These are phyloP conservation scores for Blastobotrys persicus DNA, from an alignment of 1,139 yeast species.

Conservation along the genomic window DNA sequence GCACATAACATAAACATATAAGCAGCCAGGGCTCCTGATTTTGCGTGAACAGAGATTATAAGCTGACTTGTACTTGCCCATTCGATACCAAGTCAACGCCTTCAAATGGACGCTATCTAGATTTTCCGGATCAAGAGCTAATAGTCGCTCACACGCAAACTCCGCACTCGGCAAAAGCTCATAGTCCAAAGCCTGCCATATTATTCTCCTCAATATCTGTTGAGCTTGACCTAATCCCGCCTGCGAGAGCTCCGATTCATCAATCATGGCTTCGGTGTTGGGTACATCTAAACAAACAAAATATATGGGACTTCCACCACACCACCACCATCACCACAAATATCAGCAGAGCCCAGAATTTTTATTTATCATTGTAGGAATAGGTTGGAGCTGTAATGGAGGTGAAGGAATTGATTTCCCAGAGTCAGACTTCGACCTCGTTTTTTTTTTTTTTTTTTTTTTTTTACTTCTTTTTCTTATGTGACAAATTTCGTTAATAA, in stretches of 20 bases:
- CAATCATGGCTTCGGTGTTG: neutral
- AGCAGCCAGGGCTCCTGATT: slow-evolving; percentile 63
- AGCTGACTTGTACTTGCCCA: slow-evolving; percentile 58
- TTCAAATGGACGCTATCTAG: slow-evolving; percentile 58
- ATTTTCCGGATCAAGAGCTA: slow-evolving; percentile 50
- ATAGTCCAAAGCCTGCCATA: slow-evolving; percentile 69
- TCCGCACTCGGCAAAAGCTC: slow-evolving; percentile 71
- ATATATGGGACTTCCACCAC: neutral
- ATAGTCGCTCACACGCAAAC: slow-evolving; percentile 73
- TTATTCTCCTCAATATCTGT: slow-evolving; percentile 28
- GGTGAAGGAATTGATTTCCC: no score
- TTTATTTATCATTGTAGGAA: no score
- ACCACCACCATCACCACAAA: neutral
- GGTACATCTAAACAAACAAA: neutral
- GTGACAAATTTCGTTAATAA: no score
- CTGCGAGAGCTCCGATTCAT: slow-evolving; percentile 4
- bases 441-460: no score
- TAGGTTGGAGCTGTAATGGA: no score
- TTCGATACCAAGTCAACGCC: slow-evolving; percentile 58
- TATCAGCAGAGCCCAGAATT: neutral
- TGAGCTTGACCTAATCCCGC: slow-evolving; percentile 1
- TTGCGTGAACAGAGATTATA: slow-evolving; percentile 33
- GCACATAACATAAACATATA: slow-evolving; percentile 64
- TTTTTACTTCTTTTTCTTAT: no score
- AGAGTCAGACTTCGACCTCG: no score